A percentile compares a stretch with the other conserved stretches of the same genome.
These are phyloP conservation scores for Penicillium chermesinum DNA, from an alignment of 495 filamentous ascomycete genomes.

Conservation along the genomic window DNA sequence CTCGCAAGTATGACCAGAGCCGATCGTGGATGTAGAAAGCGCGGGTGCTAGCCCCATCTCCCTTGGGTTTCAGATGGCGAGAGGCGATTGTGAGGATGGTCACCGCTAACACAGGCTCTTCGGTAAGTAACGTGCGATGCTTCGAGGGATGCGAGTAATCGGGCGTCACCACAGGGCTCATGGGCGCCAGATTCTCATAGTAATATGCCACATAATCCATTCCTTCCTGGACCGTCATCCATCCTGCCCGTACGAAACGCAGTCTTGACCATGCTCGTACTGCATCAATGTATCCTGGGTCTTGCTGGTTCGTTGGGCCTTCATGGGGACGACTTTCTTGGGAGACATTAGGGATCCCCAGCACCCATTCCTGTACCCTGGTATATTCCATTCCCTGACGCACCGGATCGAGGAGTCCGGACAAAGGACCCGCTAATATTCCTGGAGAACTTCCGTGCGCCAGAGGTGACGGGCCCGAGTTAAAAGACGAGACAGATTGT, in stretches of 20 bases:
- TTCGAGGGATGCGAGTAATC: constrained; percentile 70
- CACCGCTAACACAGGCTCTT: constrained; percentile 87
- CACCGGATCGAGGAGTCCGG: constrained; percentile 29
- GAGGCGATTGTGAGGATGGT: constrained; percentile 89
- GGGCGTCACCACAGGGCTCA: constrained; percentile 87
- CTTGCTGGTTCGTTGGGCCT: constrained; percentile 21
- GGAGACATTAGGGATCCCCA: constrained; percentile 27
- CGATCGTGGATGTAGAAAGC: constrained; percentile 90
- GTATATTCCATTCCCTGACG: constrained; percentile 27
- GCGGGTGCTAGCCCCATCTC: constrained; percentile 76
- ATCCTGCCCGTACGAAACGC: constrained; percentile 89
- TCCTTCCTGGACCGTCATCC: constrained; percentile 91
- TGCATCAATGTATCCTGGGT: constrained; percentile 51
- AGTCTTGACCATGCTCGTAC: constrained; percentile 83
- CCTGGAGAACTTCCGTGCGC: constrained; percentile 38
- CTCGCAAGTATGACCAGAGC: constrained; percentile 89
- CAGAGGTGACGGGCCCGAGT: constrained; percentile 38
- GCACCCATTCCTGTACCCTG: constrained; percentile 22
- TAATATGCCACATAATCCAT: constrained; percentile 94
- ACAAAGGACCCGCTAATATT: constrained; percentile 35
- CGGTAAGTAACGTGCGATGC: constrained; percentile 71
- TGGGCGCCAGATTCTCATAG: constrained; percentile 78
- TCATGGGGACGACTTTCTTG: constrained; percentile 27
- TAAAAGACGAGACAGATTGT: constrained; percentile 41
- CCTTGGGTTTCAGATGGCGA: constrained; percentile 70